Evolutionary conservation across 306 rosid species (phyloP), one percentile per base, ranked within the genome.

Genomic region (Dryas drummondii): DNA sequence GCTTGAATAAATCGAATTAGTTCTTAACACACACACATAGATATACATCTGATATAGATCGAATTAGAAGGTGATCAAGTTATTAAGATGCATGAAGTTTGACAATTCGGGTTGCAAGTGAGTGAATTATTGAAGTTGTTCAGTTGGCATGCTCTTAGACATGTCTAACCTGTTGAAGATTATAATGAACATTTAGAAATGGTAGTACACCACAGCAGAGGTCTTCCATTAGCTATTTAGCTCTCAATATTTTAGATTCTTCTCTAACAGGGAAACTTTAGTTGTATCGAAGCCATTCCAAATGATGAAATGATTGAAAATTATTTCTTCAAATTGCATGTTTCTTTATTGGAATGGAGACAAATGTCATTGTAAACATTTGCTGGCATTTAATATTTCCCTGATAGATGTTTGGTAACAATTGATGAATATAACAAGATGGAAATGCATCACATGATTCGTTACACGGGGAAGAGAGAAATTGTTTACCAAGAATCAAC

Each of bases 281-380:
- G 2, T 1, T 27, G 22, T 19, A 19, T 19, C 0, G 22, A 70
- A 52, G 73, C 3, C 1, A 70, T 70, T n/a, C 62, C 73, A 5
- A 11, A 70, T 53, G 26, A 3, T n/a, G 48, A 54, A 41, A 54
- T 70, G 63, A 53, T 12, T 8, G 0, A 53, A 6, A 6, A 4
- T 17, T 70, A 17, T 70, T 53, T 12, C 74, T 70, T 3, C 64
- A 54, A n/a, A 54, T 70, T 54, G 51, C 74, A 0, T 54, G 52
- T 11, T 54, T 70, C 4, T 70, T 70, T 16, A 54, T 41, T 4
- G 74, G 64, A 17, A 54, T 54, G 74, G 42, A 54, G 0, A 54
- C n/a, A 41, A 37, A 5, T 41, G 19, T 6, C 12, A 0, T 17
- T 11, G 12, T 41, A 0, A 52, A 14, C 22, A 5, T n/a, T 0